Evolutionary conservation across 768 basidiomycete species (phyloP).

Genomic region (Coprinellus micaceus): DNA sequence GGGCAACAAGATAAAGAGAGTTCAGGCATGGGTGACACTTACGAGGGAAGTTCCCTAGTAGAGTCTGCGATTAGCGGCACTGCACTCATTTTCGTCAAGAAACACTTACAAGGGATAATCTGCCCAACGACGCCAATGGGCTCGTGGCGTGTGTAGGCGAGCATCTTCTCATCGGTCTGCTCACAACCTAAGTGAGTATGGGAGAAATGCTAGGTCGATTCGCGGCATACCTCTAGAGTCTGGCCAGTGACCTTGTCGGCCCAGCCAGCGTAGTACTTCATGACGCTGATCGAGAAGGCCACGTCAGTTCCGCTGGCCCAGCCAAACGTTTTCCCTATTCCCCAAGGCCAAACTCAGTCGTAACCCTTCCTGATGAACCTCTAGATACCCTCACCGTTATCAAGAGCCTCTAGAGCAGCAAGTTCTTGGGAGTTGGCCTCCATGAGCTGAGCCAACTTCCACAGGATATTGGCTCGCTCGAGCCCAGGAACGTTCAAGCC

Average conservation of each 20-base stretch:
- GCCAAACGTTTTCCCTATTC: constrained; percentile 51
- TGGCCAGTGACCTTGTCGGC: constrained; percentile 78
- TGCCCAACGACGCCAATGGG: constrained; percentile 26
- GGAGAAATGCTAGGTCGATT: no score
- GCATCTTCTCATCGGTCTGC: constrained; percentile 26
- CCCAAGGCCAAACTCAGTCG: background rate
- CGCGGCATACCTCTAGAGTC: constrained; percentile 51
- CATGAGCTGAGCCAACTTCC: constrained; percentile 56
- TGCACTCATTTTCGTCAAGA: no score
- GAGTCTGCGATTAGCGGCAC: no score
- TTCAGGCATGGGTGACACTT: constrained; percentile 7
- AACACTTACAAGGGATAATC: constrained; percentile 18
- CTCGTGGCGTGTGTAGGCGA: constrained; percentile 27
- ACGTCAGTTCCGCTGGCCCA: constrained; percentile 50
- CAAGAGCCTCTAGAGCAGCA: constrained; percentile 63
- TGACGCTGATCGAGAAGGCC: constrained; percentile 36
- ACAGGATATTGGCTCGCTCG: constrained; percentile 32
- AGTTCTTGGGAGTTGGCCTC: constrained; percentile 54
- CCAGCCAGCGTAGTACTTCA: constrained; percentile 83
- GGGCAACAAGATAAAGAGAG: background rate
- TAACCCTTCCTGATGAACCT: no score
- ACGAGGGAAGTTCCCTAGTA: constrained; percentile 73
- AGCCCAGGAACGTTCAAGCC: constrained; percentile 34
- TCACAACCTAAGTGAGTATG: background rate
- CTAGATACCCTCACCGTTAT: constrained; percentile 43